Evolutionary conservation across 2,329 filamentous ascomycete genomes (phyloP), one percentile per base, ranked within the genome.

Genomic region (Colletotrichum magnum): DNA sequence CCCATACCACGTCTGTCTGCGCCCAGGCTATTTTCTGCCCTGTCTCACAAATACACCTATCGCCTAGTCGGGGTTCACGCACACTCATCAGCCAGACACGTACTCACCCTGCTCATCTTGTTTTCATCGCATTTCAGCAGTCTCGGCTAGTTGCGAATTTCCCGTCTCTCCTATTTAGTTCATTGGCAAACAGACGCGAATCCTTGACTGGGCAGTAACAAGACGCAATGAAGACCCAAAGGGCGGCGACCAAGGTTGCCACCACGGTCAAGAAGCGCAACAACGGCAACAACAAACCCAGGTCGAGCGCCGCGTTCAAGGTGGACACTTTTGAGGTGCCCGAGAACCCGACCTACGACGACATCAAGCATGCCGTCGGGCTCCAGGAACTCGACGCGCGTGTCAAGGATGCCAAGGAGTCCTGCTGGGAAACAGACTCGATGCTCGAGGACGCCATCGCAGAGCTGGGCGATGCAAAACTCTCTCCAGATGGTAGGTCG

Each of bases 381-480:
- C 65, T 72, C 16, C 71, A 68, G 18, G 86, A 88, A 68, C 80
- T 87, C 10, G 86, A 88, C 71, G 84, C 87, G 71, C 81, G 84
- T 73, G 82, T 87, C 72, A 83, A 83, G 36, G 86, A 88, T 67
- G 81, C 84, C 5, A 81, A 80, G 65, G 86, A 88, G 58, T 85
- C 85, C 13, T 71, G 64, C 57, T 91, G 89, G 89, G 90, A 91
- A 73, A 87, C 86, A 6, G 87, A 91, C 72, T 92, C 89, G 28
- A 79, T 92, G 2, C 90, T 89, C 70, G 89, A 89, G 71, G 90
- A 92, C 74, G 83, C 86, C 41, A 82, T 92, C 61, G 87, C 90
- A 64, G 85, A 89, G 65, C 77, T 91, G 70, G 81, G 82, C 52
- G 85, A 89, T 41, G 78, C 83, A 74, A 82, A 84, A 70, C 83